Evolutionary conservation across 1,139 yeast genomes (phyloP), one percentile per base, ranked within the genome.

Genomic region (Sugiyamaella sp.): DNA sequence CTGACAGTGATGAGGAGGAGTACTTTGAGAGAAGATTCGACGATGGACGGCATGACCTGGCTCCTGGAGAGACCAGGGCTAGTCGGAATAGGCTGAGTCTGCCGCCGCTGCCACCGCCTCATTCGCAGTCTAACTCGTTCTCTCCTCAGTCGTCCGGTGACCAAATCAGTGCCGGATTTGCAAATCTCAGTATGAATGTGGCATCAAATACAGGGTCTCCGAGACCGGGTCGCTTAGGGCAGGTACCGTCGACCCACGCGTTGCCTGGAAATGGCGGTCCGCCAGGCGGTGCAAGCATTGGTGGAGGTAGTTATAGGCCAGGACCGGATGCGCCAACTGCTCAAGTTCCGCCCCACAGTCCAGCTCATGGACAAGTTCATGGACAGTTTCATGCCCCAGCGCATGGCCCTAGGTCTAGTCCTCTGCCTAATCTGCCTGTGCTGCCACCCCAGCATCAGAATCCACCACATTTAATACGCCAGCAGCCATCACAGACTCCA

Each of bases 51-150:
- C 4, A 41, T 27, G 41, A 38, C 17, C 17, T 17, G 17, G 33
- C 45, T 5, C 17, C 24, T 2, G 16, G 8, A 29, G n/a, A 25
- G 6, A 6, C 4, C 16, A 16, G 38, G 4, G 22, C 33, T 12
- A 12, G 3, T 32, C 39, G 16, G 1, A 46, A 46, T 24, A 21
- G 50, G 12, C 27, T 19, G 10, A 37, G 44, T 14, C 14, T 46
- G 25, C 50, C 50, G 10, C 50, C 50, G 9, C 22, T 46, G 9
- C 50, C 50, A 5, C 50, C 50, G 1, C 27, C 44, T 5, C 50
- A 46, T 44, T 21, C 40, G 3, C 24, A 33, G 3, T 3, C 33
- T 8, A 14, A 19, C 10, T 25, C 45, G 17, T 21, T n/a, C 16
- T 25, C 45, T 24, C n/a, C 8, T 19, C 22, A 38, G 10, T 12